These are phyloP conservation scores for Lupinus albus DNA, from an alignment of 306 rosid genomes.

Conservation along the genomic window DNA sequence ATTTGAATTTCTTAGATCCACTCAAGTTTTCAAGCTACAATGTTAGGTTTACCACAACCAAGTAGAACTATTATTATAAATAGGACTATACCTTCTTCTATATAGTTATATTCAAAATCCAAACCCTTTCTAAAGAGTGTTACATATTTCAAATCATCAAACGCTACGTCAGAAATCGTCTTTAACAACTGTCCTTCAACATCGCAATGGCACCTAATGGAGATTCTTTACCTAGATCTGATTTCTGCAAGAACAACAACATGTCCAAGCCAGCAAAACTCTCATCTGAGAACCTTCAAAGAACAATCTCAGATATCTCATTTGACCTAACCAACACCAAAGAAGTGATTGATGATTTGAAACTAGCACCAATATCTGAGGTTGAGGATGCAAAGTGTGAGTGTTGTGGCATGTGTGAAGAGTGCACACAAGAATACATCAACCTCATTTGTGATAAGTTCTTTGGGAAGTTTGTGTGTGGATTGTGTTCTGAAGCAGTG, in stretches of 20 bases:
- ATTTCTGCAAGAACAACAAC: constrained; percentile 41
- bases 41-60: constrained; percentile 7
- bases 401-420: constrained; percentile 95
- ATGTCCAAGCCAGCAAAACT: constrained; percentile 59
- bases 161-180: no score
- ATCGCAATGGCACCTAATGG: constrained; percentile 98
- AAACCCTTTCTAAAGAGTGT: neutral
- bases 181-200: no score
- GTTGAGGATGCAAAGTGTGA: constrained; percentile 84
- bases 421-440: constrained; percentile 87
- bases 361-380: constrained; percentile 70
- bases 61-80: constrained; percentile 49
- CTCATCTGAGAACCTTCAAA: constrained; percentile 57
- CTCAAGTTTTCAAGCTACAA: constrained; percentile 41
- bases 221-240: no score
- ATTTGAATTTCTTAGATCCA: constrained; percentile 52
- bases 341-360: constrained; percentile 44
- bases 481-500: constrained; percentile 85
- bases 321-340: constrained; percentile 59
- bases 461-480: constrained; percentile 79
- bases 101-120: constrained; percentile 12
- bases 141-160: no score
- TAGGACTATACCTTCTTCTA: constrained; percentile 38
- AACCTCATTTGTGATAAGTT: constrained; percentile 64
- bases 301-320: constrained; percentile 81